These are phyloP conservation scores for Quercus ilex DNA, from an alignment of 306 rosid genomes.

Conservation along the genomic window DNA sequence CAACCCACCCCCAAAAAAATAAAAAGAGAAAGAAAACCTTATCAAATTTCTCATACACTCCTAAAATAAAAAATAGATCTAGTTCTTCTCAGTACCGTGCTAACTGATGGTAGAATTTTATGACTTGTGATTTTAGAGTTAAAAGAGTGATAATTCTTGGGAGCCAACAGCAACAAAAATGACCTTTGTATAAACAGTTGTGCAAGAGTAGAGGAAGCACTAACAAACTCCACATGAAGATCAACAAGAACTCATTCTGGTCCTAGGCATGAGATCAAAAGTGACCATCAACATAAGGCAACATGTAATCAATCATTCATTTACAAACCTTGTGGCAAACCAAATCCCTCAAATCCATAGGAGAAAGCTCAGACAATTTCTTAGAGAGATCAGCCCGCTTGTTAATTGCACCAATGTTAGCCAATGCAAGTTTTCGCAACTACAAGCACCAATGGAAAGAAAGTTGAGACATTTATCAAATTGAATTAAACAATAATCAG, in stretches of 20 bases:
- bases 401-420: slow-evolving; percentile 84
- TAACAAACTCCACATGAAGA: background rate
- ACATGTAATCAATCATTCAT: slow-evolving; percentile 1
- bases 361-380: slow-evolving; percentile 77
- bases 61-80: no score
- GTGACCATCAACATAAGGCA: background rate
- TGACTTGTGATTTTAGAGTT: background rate
- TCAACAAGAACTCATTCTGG: background rate
- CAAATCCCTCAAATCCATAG: slow-evolving; percentile 73
- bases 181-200: background rate
- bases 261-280: background rate
- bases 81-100: no score
- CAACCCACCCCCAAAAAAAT: no score
- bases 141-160: background rate
- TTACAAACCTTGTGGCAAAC: slow-evolving; percentile 80
- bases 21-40: no score
- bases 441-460: slow-evolving; percentile 36
- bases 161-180: background rate
- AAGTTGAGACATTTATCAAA: background rate
- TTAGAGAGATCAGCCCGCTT: slow-evolving; percentile 83
- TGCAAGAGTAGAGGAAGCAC: background rate
- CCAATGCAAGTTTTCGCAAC: slow-evolving; percentile 82
- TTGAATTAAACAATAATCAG: background rate
- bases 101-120: background rate
- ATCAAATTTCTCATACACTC: no score